These are phyloP conservation scores for Eimeria tenella DNA, from an alignment of 169 alveolate genomes.

Conservation along the genomic window DNA sequence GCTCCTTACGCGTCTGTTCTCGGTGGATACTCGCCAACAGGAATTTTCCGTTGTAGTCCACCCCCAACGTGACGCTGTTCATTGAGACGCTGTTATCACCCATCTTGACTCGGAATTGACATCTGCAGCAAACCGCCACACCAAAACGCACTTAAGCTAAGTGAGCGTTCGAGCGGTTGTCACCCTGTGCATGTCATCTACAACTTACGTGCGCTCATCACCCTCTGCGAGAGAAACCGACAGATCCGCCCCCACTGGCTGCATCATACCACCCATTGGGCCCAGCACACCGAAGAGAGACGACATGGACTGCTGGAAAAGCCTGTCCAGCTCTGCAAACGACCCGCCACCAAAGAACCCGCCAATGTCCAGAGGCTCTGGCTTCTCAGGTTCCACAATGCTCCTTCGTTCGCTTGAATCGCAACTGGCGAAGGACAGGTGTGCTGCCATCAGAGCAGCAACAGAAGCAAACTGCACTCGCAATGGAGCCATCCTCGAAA, in stretches of 20 bases:
- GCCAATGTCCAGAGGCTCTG: background rate
- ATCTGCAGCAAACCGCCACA: background rate
- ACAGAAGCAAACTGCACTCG: constrained; percentile 37
- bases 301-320: background rate
- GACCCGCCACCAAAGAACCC: constrained; percentile 2
- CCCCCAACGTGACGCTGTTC: background rate
- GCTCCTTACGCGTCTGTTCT: background rate
- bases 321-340: background rate
- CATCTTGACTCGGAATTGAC: constrained; percentile 1
- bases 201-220: constrained; percentile 7
- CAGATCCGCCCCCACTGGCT: background rate
- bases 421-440: background rate
- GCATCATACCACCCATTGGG: background rate
- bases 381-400: background rate
- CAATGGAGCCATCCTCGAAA: constrained; percentile 36
- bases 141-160: background rate
- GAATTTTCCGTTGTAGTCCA: background rate
- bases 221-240: background rate
- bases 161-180: background rate
- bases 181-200: background rate
- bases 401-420: background rate
- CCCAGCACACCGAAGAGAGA: background rate
- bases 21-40: background rate
- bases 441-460: constrained; percentile 52
- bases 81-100: background rate